phyloP scores from a whole-genome alignment of 495 filamentous ascomycete genomes.

The Paragyromitra xinjiangensis region DNA sequence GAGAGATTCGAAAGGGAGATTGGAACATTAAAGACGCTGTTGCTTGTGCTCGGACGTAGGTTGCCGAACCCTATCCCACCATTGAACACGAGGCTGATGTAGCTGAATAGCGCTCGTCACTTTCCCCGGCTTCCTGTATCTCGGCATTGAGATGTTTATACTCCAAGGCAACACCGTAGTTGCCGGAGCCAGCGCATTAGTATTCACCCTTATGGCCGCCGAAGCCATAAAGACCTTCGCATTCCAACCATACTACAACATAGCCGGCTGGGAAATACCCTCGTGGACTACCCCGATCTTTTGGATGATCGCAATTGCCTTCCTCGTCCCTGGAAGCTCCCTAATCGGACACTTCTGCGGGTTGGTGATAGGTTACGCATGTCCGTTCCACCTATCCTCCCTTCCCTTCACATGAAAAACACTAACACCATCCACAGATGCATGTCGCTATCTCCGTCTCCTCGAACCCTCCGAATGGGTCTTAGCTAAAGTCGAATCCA shows the following conservation, averaged over 20 bases:
- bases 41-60: conserved; percentile 90
- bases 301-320: conserved; percentile 72
- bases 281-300: conserved; percentile 90
- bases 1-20: conserved; percentile 94
- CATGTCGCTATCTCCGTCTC: conserved; percentile 54
- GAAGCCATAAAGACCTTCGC: conserved; percentile 84
- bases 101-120: conserved; percentile 73
- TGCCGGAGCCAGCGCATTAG: conserved; percentile 88
- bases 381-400: conserved; percentile 63
- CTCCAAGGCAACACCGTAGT: conserved; percentile 72
- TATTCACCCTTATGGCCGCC: conserved; percentile 82
- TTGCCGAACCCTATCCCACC: conserved; percentile 44
- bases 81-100: conserved; percentile 39
- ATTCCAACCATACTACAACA: conserved; percentile 67
- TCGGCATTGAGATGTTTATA: conserved; percentile 74
- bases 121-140: conserved; percentile 76
- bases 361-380: conserved; percentile 81
- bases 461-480: conserved; percentile 57
- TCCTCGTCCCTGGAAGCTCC: conserved; percentile 80
- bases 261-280: conserved; percentile 79
- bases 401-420: not conserved
- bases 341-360: conserved; percentile 87
- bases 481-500: conserved; percentile 49
- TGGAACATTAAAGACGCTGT: conserved; percentile 83
- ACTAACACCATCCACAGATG: conserved; percentile 44